Evolutionary conservation across 805 yeast species (phyloP).

Genomic region (Cyberlindnera mississippiensis): DNA sequence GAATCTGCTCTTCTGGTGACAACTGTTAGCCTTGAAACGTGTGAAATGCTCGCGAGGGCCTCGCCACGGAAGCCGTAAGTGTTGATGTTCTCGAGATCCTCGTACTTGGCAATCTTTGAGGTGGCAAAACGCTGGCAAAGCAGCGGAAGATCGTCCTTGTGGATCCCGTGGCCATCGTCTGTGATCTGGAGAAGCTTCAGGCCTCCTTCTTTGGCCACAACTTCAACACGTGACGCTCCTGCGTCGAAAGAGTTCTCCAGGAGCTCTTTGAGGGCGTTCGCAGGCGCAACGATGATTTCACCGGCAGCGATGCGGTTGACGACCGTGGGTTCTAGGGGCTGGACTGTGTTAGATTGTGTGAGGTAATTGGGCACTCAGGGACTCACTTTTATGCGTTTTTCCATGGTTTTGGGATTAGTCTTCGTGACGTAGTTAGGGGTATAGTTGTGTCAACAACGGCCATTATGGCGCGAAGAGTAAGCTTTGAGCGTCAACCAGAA

Average conservation of each 20-base stretch:
- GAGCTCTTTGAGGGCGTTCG: constrained; percentile 90
- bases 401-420: no score
- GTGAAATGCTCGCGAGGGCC: constrained; percentile 92
- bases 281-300: constrained; percentile 89
- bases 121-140: constrained; percentile 94
- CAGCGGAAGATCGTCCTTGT: constrained; percentile 63
- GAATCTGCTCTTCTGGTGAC: constrained; percentile 63
- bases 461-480: no score
- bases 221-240: constrained; percentile 64
- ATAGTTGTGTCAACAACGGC: no score
- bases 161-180: constrained; percentile 86
- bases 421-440: no score
- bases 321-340: constrained; percentile 61
- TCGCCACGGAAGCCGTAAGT: constrained; percentile 97
- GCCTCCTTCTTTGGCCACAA: constrained; percentile 90
- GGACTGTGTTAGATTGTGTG: constrained; percentile 5
- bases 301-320: constrained; percentile 96
- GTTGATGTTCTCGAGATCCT: constrained; percentile 63
- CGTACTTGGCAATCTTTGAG: constrained; percentile 70
- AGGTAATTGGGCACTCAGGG: no score
- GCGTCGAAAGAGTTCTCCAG: constrained; percentile 94
- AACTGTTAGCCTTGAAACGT: constrained; percentile 77
- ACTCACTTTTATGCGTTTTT: constrained; percentile 3
- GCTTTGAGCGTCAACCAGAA: no score
- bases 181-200: constrained; percentile 78